Conservation (phyloP, 108 stramenopile species). For the Stephanodiscus minutulus region DNA sequence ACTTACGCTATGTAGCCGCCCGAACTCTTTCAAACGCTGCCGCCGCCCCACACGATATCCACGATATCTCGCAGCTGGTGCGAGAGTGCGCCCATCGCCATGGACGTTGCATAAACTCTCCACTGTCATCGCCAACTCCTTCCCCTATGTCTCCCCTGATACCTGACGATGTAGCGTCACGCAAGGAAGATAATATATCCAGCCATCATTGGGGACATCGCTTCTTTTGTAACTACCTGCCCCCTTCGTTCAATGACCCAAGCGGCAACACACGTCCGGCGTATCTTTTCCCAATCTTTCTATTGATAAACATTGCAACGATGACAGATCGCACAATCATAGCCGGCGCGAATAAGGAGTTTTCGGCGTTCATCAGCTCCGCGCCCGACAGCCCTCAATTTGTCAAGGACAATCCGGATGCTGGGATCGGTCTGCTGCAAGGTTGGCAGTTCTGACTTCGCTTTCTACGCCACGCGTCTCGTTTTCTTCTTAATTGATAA, state of each 20-base stretch:
- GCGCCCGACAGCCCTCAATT: constrained; percentile 36
- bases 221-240: constrained; percentile 31
- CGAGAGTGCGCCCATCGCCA: too few relatives aligned
- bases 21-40: too few relatives aligned
- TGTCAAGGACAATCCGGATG: constrained; percentile 43
- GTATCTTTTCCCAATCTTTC: constrained; percentile 50
- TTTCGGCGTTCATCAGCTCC: constrained; percentile 35
- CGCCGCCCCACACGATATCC: too few relatives aligned
- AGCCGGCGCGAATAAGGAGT: constrained; percentile 48
- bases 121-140: too few relatives aligned
- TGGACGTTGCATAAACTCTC: too few relatives aligned
- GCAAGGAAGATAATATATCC: too few relatives aligned
- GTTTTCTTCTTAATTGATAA: too few relatives aligned
- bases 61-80: too few relatives aligned
- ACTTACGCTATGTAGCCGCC: too few relatives aligned
- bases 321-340: constrained; percentile 54
- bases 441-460: constrained; percentile 1
- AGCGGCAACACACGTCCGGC: constrained; percentile 39
- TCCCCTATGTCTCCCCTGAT: too few relatives aligned
- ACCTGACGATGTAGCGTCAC: too few relatives aligned
- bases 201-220: too few relatives aligned
- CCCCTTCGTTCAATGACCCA: constrained; percentile 27
- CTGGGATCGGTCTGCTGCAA: constrained; percentile 39
- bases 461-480: neutral
- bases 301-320: constrained; percentile 40